Conservation (phyloP, 1,139 yeast species). For the Neolecta irregularis region DNA sequence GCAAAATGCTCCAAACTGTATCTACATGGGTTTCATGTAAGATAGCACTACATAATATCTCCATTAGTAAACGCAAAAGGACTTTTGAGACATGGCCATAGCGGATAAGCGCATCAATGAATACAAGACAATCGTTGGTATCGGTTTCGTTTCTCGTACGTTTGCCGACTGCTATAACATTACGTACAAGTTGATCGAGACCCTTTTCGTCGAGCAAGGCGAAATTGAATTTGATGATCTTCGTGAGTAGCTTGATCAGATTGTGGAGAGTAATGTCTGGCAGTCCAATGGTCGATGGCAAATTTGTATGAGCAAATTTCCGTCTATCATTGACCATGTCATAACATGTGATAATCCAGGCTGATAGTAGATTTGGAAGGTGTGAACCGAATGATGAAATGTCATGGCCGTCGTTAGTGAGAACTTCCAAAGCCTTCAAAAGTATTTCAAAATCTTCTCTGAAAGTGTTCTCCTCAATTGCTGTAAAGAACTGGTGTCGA, state of each 20-base stretch:
- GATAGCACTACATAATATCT: constrained; percentile 38
- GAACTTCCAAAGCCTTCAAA: constrained; percentile 34
- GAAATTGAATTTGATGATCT: constrained; percentile 37
- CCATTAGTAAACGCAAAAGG: constrained; percentile 28
- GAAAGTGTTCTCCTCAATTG: constrained; percentile 37
- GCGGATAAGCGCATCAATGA: constrained; percentile 34
- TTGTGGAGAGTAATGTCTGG: constrained; percentile 20
- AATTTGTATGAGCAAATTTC: background rate
- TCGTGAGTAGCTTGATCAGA: constrained; percentile 29
- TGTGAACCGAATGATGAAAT: constrained; percentile 20
- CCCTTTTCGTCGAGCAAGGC: constrained; percentile 32
- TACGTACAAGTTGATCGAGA: constrained; percentile 26
- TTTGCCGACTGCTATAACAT: constrained; percentile 30
- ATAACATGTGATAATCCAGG: constrained; percentile 7
- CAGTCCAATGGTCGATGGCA: background rate
- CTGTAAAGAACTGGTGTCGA: constrained; percentile 43
- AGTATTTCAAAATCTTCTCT: constrained; percentile 42
- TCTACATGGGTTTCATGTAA: constrained; percentile 30
- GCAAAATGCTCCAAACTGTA: constrained; percentile 29
- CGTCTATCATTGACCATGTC: background rate
- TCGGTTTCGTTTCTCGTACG: constrained; percentile 31
- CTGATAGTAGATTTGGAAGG: constrained; percentile 2
- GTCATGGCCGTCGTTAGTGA: constrained; percentile 50
- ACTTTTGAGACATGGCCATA: constrained; percentile 36
- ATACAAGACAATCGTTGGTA: constrained; percentile 30